phyloP scores from a whole-genome alignment of 2,329 filamentous ascomycete species.

The Coccinonectria pachysandricola region DNA sequence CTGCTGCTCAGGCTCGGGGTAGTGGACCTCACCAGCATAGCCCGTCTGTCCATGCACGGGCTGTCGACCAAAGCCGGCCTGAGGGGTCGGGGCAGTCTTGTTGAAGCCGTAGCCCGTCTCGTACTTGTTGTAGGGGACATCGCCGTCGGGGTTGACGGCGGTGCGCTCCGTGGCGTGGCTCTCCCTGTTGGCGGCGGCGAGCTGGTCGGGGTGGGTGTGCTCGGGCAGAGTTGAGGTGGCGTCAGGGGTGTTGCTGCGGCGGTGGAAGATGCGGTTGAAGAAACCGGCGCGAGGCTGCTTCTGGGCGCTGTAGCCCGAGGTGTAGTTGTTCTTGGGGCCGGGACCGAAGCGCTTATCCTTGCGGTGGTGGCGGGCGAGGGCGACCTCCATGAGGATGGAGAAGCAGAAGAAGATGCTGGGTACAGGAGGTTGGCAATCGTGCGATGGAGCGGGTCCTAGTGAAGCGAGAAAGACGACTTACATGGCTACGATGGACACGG shows the following conservation, averaged over 20 bases:
- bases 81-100: too few species aligned
- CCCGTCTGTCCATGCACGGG: too few species aligned
- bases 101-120: constrained; percentile 14
- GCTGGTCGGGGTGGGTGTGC: constrained; percentile 30
- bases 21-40: constrained; percentile 19
- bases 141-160: constrained; percentile 20
- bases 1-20: constrained; percentile 14
- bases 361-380: constrained; percentile 60
- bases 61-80: constrained; percentile 15
- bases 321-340: constrained; percentile 43
- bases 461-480: constrained; percentile 29
- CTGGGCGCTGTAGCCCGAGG: constrained; percentile 34
- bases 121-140: constrained; percentile 18
- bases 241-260: constrained; percentile 13
- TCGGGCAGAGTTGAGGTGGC: constrained; percentile 26
- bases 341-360: constrained; percentile 63
- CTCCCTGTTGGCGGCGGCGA: constrained; percentile 26
- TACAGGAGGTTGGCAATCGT: background rate
- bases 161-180: constrained; percentile 32
- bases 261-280: constrained; percentile 24
- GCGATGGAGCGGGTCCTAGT: background rate
- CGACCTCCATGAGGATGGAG: constrained; percentile 58
- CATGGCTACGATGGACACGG: constrained; percentile 68
- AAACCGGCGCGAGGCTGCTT: too few species aligned
- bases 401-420: constrained; percentile 66